Conservation (phyloP, 179 eudicot species). For the Sideroxylon spinosum region DNA sequence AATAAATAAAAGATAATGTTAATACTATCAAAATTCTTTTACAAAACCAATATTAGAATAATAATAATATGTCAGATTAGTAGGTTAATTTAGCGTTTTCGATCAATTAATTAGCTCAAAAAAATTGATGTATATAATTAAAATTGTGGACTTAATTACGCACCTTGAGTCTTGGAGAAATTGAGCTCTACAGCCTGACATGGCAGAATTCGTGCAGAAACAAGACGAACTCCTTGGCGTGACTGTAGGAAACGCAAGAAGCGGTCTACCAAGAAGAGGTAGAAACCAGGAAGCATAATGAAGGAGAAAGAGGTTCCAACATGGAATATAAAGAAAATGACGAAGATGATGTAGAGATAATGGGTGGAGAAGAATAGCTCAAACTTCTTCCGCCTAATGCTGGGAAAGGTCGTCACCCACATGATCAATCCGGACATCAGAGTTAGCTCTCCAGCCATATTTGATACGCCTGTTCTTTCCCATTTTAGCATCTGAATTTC, state of each 20-base stretch:
- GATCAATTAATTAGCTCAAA: background rate
- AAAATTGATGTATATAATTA: background rate
- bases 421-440: constrained; percentile 44
- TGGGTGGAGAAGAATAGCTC: constrained; percentile 85
- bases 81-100: too few species aligned
- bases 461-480: constrained; percentile 43
- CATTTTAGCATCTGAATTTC: constrained; percentile 49
- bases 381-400: constrained; percentile 57
- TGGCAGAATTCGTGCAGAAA: constrained; percentile 70
- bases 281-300: constrained; percentile 78
- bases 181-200: constrained; percentile 67
- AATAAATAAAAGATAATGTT: background rate
- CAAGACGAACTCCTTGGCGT: constrained; percentile 38
- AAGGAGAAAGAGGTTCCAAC: constrained; percentile 53
- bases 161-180: constrained; percentile 68
- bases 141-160: background rate
- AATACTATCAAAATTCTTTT: too few species aligned
- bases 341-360: constrained; percentile 53
- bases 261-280: constrained; percentile 76
- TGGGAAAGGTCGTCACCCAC: constrained; percentile 74
- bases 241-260: constrained; percentile 77
- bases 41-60: too few species aligned
- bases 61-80: too few species aligned
- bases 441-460: constrained; percentile 59
- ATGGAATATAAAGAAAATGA: constrained; percentile 63